Evolutionary conservation across 768 basidiomycete genomes (phyloP), one percentile per base, ranked within the genome.

Genomic region (Suillus clintonianus): DNA sequence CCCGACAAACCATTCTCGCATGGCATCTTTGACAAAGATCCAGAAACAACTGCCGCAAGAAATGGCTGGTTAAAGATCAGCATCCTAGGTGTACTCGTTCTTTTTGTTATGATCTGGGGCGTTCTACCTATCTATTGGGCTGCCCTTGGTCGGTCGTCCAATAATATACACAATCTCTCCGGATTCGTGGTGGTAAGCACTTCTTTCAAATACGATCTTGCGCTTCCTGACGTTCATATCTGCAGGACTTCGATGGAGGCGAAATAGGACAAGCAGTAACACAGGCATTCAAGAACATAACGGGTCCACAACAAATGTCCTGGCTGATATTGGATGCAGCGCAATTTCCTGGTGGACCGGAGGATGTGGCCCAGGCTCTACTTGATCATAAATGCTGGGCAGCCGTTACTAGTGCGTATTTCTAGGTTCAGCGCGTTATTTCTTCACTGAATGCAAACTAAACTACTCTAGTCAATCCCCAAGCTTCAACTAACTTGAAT

Each of bases 121-220:
- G 75, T 87, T 24, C 73, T 89, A 62, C 72, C 85, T 3, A 86
- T 89, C 53, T 88, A 83, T 71, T 89, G 86, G 86, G 86, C 85
- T 11, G 81, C 84, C 14, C 71, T 85, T 5, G 85, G 85, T 75
- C 79, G 79, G 60, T 79, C 79, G 11, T 79, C 73, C 6, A 48
- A 63, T 37, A 71, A 78, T 10, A 39, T 79, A 64, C 72, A 77
- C 43, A 81, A 82, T 27, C 68, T 89, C 30, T 69, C 79, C n/a
- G 86, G 84, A 2, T 87, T 82, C 79, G 79, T 89, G 0, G 82
- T 89, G 30, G 87, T 88, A 62, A 58, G 85, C 78, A 17, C 27
- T 48, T 57, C 22, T n/a, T 51, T 27, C 9, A 10, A 24, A 32
- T 9, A 3, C 17, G 19, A 5, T 41, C 22, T 62, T 30, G 57